A percentile compares a stretch with the other conserved stretches of the same genome.
Conservation (phyloP, 148 eudicot genomes). For the Fagopyrum esculentum region DNA sequence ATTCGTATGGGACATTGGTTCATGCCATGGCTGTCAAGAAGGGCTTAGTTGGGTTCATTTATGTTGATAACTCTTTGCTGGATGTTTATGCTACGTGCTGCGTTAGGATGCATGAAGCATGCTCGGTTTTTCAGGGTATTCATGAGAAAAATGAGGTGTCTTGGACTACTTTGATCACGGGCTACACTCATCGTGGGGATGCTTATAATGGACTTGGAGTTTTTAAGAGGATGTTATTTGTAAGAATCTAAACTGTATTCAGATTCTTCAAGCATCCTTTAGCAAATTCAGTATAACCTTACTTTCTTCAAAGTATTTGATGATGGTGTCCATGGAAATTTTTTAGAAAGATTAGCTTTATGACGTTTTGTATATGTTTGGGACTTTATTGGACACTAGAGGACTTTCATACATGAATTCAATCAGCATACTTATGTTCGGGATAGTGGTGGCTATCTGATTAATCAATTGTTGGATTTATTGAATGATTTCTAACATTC, state of each 20-base stretch:
- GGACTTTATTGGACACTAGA: no score
- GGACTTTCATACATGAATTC: no score
- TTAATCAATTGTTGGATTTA: background rate
- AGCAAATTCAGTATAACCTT: background rate
- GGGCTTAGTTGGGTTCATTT: constrained; percentile 45
- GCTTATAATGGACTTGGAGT: constrained; percentile 55
- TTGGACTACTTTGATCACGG: constrained; percentile 82
- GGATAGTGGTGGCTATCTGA: background rate
- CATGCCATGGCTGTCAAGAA: constrained; percentile 65
- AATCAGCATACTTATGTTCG: no score
- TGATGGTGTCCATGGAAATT: background rate
- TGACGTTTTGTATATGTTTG: no score
- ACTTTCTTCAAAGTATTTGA: background rate
- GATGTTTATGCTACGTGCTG: constrained; percentile 77
- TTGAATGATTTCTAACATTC: background rate
- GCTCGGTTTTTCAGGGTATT: constrained; percentile 46
- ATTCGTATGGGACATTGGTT: constrained; percentile 40
- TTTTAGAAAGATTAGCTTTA: background rate
- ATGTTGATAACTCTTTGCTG: constrained; percentile 65
- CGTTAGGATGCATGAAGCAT: constrained; percentile 50
- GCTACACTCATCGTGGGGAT: constrained; percentile 73
- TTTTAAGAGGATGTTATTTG: constrained; percentile 61
- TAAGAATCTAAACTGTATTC: constrained; percentile 20
- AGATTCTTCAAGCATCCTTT: background rate
- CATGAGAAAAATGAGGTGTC: constrained; percentile 47